Evolutionary conservation across 1,284 basidiomycete genomes (phyloP), one percentile per base, ranked within the genome.

Genomic region (Puccinia coronata): DNA sequence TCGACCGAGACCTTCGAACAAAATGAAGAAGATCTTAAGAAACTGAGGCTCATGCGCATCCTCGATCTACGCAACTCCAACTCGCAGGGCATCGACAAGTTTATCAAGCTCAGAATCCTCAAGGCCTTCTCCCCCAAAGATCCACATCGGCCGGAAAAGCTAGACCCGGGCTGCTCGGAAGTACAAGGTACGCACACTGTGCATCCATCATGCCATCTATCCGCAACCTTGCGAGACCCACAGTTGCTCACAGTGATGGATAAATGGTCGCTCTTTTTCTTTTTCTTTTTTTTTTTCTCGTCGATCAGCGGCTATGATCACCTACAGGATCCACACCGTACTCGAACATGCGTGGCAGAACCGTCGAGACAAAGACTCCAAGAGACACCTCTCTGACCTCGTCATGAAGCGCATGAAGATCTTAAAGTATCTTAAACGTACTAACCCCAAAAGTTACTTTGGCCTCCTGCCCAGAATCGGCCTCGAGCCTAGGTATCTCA

Each of bases 391-490:
- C 39, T 59, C 78, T 14, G 41, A 71, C 39, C 69, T 80, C 9
- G 78, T 80, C 28, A 80, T 80, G 78, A 53, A 80, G 43, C 47
- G 78, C 41, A 80, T 80, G 78, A 80, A 80, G n/a, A 72, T 70
- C 34, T 70, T 80, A 25, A 80, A 80, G 34, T 71, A 80, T 63
- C 49, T 80, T 18, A 36, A 70, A 49, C 49, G 69, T n/a, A 72
- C 65, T 20, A 55, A 69, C 23, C 78, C 78, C 18, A 51, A 49
- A 28, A 55, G 55, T 18, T 80, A 80, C 69, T 69, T 59, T 28
- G 57, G 61, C 57, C 69, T 80, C 11, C 51, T 80, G 53, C 78
- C 78, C 2, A 55, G 78, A n/a, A 80, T 80, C 41, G 78, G 78
- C 49, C 55, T 80, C 0, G 51, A 80, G 51, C 78, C 78, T 71